Conservation (phyloP, 306 rosid genomes). For the Cucumis melo region DNA sequence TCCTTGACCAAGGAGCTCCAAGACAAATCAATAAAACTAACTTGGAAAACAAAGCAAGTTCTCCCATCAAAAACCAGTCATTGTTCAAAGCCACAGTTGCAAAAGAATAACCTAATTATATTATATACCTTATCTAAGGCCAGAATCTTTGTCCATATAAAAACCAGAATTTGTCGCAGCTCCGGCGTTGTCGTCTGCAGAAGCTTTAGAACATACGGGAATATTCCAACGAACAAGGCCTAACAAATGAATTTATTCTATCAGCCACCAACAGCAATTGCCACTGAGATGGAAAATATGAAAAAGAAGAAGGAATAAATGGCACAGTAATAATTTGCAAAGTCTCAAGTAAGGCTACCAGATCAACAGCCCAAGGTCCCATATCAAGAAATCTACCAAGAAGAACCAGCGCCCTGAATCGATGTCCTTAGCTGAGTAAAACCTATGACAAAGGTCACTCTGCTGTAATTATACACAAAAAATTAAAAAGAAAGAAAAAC, state of each 20-base stretch:
- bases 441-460: constrained; percentile 43
- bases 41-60: neutral
- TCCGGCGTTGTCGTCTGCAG: constrained; percentile 93
- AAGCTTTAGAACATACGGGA: constrained; percentile 92
- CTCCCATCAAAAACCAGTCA: neutral
- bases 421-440: constrained; percentile 87
- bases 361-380: constrained; percentile 99
- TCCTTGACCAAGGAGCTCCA: neutral
- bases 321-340: neutral
- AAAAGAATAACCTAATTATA: constrained; percentile 1
- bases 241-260: constrained; percentile 9
- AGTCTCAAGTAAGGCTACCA: constrained; percentile 32
- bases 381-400: constrained; percentile 97
- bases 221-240: constrained; percentile 97
- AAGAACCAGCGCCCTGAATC: constrained; percentile 80
- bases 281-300: neutral
- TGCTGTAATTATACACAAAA: constrained; percentile 12
- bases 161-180: constrained; percentile 88
- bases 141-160: constrained; percentile 96
- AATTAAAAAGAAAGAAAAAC: constrained; percentile 4
- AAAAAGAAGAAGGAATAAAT: constrained; percentile 1
- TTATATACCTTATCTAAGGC: constrained; percentile 84
- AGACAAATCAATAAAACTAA: neutral
- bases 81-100: neutral
- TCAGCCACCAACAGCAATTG: constrained; percentile 7